Conservation (phyloP, 805 yeast genomes). For the Zygosaccharomyces siamensis region DNA sequence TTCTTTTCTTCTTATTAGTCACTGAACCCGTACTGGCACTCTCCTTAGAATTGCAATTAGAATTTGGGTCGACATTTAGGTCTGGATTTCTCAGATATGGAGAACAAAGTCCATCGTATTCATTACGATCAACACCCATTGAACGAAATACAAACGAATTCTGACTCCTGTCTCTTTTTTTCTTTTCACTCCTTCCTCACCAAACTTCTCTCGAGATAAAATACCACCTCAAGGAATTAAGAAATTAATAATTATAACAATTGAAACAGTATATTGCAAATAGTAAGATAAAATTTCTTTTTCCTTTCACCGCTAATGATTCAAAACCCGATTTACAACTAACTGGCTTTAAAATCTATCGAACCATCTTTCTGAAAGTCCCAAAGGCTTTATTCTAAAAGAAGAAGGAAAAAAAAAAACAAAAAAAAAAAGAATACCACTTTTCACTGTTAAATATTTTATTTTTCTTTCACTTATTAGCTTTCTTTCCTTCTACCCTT, state of each 20-base stretch:
- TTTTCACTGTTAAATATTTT: too few species aligned
- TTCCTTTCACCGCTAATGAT: not conserved
- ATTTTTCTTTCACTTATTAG: not conserved
- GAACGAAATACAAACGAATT: not conserved
- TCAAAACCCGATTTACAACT: not conserved
- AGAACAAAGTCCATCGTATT: not conserved
- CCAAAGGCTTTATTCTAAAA: too few species aligned
- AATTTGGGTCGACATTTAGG: not conserved
- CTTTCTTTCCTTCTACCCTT: not conserved
- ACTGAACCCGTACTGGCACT: slow-evolving; percentile 1
- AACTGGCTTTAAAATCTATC: not conserved
- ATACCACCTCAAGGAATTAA: too few species aligned
- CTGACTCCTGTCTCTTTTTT: not conserved
- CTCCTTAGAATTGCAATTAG: not conserved
- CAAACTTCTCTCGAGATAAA: not conserved
- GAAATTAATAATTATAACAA: too few species aligned
- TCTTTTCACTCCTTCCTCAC: not conserved
- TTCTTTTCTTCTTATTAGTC: slow-evolving; percentile 13
- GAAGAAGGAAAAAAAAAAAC: too few species aligned
- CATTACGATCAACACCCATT: slow-evolving; percentile 1
- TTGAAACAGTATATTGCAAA: not conserved
- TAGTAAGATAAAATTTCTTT: not conserved
- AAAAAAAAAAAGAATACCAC: not conserved
- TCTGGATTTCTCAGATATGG: not conserved
- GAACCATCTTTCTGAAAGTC: not conserved